Percentiles rank a stretch among this genome's conserved stretches.
These are phyloP conservation scores for Microthlaspi erraticum DNA, from an alignment of 345 rosid genomes.

Conservation along the genomic window DNA sequence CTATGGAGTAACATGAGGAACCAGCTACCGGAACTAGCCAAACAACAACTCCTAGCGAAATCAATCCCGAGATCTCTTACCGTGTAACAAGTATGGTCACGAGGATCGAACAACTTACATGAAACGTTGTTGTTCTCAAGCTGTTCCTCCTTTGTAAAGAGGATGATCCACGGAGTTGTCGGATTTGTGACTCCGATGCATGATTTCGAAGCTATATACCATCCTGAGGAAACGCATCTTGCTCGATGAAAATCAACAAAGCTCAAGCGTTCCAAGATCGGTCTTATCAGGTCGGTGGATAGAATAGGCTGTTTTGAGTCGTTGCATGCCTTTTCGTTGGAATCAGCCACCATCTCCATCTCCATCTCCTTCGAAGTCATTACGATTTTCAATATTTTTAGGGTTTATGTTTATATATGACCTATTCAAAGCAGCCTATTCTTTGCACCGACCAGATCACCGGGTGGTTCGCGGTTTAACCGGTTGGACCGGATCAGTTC, in stretches of 20 bases:
- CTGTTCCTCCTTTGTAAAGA: no score
- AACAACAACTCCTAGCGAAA: not conserved
- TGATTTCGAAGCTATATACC: not conserved
- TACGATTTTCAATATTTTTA: not conserved
- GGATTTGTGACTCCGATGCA: not conserved
- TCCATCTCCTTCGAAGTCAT: not conserved
- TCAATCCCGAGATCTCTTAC: not conserved
- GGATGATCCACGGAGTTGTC: not conserved
- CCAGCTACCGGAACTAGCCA: constrained; percentile 20
- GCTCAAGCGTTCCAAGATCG: not conserved
- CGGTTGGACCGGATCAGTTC: no score
- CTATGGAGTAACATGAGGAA: constrained; percentile 4
- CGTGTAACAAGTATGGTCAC: not conserved
- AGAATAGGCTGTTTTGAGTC: not conserved
- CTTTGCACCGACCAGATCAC: no score
- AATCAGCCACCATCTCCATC: not conserved
- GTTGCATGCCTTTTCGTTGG: not conserved
- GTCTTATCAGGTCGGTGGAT: not conserved
- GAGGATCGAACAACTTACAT: constrained; percentile 4
- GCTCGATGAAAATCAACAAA: constrained; percentile 3
- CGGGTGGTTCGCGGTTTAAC: no score
- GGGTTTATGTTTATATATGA: not conserved
- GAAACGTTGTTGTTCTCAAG: not conserved
- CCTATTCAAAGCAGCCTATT: no score
- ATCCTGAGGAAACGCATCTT: not conserved